Conservation (phyloP, 257 asterid genomes). For the Haberlea rhodopensis region DNA sequence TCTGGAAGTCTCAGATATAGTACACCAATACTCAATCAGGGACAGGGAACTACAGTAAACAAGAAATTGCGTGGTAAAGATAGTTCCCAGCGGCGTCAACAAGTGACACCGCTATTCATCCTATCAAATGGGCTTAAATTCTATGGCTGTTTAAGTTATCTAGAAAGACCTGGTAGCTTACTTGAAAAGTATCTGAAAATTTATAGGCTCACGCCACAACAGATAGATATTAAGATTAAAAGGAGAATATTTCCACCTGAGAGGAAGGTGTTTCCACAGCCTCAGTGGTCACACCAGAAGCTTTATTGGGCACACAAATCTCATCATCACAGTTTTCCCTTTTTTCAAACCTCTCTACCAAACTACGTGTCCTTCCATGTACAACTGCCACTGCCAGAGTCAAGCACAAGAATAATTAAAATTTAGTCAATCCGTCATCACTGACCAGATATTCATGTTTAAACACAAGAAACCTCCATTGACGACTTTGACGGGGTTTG, state of each 20-base stretch:
- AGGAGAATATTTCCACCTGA: slow-evolving; percentile 29
- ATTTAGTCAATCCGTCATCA: slow-evolving; percentile 17
- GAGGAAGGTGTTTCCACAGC: slow-evolving; percentile 34
- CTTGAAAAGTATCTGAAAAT: slow-evolving; percentile 13
- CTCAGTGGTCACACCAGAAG: slow-evolving; percentile 37
- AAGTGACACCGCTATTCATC: background rate
- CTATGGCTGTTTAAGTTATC: background rate
- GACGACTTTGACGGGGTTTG: slow-evolving; percentile 61
- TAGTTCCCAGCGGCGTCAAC: background rate
- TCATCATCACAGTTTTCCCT: slow-evolving; percentile 55
- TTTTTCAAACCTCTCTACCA: slow-evolving; percentile 90
- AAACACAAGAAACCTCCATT: slow-evolving; percentile 78
- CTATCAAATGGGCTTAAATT: background rate
- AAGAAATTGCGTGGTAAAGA: background rate
- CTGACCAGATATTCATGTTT: slow-evolving; percentile 16
- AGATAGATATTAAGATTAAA: background rate
- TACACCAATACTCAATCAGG: background rate
- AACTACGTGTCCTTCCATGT: slow-evolving; percentile 88
- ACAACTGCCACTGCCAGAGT: slow-evolving; percentile 67
- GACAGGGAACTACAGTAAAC: background rate
- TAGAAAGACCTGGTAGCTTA: slow-evolving; percentile 1
- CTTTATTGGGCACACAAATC: slow-evolving; percentile 32
- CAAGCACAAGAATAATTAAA: slow-evolving; percentile 26
- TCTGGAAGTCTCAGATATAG: background rate
- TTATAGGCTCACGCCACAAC: background rate